Percentiles rank a stretch among this genome's conserved stretches.
These are phyloP conservation scores for Coprinellus micaceus DNA, from an alignment of 768 basidiomycete species.

Conservation along the genomic window DNA sequence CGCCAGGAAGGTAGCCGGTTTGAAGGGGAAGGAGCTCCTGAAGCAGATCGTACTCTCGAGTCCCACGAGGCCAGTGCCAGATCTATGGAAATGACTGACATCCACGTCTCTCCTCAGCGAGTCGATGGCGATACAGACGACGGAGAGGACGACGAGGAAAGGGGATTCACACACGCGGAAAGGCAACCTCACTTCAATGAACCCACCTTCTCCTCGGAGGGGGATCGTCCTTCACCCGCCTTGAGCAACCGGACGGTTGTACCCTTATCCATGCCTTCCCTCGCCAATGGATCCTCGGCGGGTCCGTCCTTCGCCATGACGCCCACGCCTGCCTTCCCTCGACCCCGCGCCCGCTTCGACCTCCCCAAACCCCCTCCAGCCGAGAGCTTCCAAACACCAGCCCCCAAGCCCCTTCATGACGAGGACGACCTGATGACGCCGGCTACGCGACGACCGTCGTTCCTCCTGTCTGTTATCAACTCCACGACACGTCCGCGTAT, in stretches of 20 bases:
- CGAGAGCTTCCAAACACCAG: conserved; percentile 38
- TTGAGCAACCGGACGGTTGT: conserved; percentile 21
- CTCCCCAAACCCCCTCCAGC: conserved; percentile 41
- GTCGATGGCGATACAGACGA: conserved; percentile 19
- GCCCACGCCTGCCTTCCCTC: conserved; percentile 65
- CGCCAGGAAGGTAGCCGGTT: conserved; percentile 21
- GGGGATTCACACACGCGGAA: conserved; percentile 12
- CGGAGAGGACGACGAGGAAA: conserved; percentile 18
- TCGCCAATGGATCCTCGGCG: conserved; percentile 43
- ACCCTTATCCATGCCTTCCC: conserved; percentile 28
- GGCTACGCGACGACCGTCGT: conserved; percentile 69
- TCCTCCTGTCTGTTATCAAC: conserved; percentile 80
- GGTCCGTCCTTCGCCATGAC: conserved; percentile 56
- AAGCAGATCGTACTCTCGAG: conserved; percentile 26
- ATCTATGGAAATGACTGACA: conserved; percentile 54
- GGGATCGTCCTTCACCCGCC: conserved; percentile 37
- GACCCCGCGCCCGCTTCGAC: conserved; percentile 59
- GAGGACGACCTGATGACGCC: conserved; percentile 60
- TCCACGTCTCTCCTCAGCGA: conserved; percentile 39
- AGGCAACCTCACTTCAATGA: conserved; percentile 32
- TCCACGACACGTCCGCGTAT: conserved; percentile 75
- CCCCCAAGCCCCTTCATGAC: conserved; percentile 19
- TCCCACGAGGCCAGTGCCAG: conserved; percentile 32
- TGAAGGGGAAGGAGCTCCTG: conserved; percentile 10
- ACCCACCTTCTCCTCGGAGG: conserved; percentile 74